A percentile compares a stretch with the other conserved stretches of the same genome.
phyloP scores from a whole-genome alignment of 2,329 filamentous ascomycete genomes.

The Microcera coccophila region DNA sequence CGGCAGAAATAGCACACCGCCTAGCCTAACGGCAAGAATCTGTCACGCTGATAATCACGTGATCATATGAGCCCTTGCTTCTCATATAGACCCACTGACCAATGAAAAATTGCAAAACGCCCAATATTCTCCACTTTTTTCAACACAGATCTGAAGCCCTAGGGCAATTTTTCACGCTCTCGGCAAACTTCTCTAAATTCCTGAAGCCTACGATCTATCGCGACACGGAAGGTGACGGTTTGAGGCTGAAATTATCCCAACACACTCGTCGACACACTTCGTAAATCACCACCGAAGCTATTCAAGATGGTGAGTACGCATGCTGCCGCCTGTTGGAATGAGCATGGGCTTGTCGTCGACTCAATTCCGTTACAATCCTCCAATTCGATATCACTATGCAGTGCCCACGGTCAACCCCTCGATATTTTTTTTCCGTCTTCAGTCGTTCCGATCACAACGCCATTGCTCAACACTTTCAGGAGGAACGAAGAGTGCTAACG shows the following conservation, averaged over 20 bases:
- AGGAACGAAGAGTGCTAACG: slow-evolving; percentile 29
- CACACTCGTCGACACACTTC: slow-evolving; percentile 40
- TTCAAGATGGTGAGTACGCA: slow-evolving; percentile 48
- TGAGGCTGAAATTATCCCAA: slow-evolving; percentile 33
- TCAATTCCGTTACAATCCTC: too few species aligned
- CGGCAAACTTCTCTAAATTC: slow-evolving; percentile 37
- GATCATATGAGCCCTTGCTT: slow-evolving; percentile 1
- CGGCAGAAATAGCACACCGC: slow-evolving; percentile 31
- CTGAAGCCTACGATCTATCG: slow-evolving; percentile 31
- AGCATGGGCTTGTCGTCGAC: slow-evolving; percentile 12
- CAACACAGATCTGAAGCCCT: slow-evolving; percentile 30
- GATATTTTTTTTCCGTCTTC: slow-evolving; percentile 12
- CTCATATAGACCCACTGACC: slow-evolving; percentile 14
- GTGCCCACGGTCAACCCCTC: slow-evolving; percentile 10
- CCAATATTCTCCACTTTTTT: slow-evolving; percentile 17
- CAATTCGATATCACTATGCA: slow-evolving; percentile 12
- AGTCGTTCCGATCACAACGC: slow-evolving; percentile 5
- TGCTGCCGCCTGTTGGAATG: slow-evolving; percentile 14
- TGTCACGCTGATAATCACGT: slow-evolving; percentile 24
- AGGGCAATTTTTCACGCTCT: slow-evolving; percentile 37
- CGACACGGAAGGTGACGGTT: slow-evolving; percentile 34
- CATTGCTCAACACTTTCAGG: slow-evolving; percentile 9
- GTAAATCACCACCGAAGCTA: slow-evolving; percentile 39
- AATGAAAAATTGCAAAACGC: slow-evolving; percentile 32
- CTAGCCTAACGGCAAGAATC: slow-evolving; percentile 1